Conservation (phyloP, 176 grass and related monocot genomes). For the Hordeum vulgare region DNA sequence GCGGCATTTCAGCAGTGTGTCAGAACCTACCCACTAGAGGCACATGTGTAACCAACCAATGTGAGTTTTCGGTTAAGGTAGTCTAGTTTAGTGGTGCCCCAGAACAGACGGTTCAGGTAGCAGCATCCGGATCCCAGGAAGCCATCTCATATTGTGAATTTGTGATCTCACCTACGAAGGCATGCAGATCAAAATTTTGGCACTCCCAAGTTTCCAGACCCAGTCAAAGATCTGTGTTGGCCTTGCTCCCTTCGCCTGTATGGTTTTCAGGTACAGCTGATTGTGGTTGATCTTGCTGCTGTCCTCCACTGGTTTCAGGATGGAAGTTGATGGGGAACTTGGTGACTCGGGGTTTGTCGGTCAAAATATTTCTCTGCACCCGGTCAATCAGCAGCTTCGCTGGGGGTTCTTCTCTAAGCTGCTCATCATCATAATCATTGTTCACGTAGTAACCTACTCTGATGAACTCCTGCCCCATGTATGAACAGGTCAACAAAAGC, state of each 20-base stretch:
- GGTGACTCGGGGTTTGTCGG: slow-evolving; percentile 89
- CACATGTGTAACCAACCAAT: background rate
- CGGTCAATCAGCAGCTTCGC: slow-evolving; percentile 55
- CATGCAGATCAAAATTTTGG: slow-evolving; percentile 14
- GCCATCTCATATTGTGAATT: slow-evolving; percentile 5
- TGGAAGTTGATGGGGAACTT: slow-evolving; percentile 98
- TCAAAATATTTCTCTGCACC: slow-evolving; percentile 89
- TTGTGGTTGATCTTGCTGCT: slow-evolving; percentile 48
- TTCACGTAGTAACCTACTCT: slow-evolving; percentile 96
- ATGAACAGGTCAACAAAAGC: slow-evolving; percentile 86
- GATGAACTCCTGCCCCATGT: slow-evolving; percentile 96
- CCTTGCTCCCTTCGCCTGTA: slow-evolving; percentile 14
- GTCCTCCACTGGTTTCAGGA: slow-evolving; percentile 54
- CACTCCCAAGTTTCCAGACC: background rate
- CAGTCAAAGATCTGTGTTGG: slow-evolving; percentile 22
- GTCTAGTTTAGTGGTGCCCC: slow-evolving; percentile 9
- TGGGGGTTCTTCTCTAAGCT: slow-evolving; percentile 80
- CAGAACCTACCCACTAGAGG: slow-evolving; percentile 17
- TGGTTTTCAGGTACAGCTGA: slow-evolving; percentile 49
- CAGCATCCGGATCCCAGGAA: background rate
- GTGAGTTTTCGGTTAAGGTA: background rate
- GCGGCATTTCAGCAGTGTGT: background rate
- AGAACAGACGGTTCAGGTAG: slow-evolving; percentile 26
- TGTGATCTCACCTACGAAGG: slow-evolving; percentile 9
- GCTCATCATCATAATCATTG: slow-evolving; percentile 95